Base-by-base conservation (phyloP, 1,284 basidiomycete genomes). In the Papiliotrema terrestris region DNA sequence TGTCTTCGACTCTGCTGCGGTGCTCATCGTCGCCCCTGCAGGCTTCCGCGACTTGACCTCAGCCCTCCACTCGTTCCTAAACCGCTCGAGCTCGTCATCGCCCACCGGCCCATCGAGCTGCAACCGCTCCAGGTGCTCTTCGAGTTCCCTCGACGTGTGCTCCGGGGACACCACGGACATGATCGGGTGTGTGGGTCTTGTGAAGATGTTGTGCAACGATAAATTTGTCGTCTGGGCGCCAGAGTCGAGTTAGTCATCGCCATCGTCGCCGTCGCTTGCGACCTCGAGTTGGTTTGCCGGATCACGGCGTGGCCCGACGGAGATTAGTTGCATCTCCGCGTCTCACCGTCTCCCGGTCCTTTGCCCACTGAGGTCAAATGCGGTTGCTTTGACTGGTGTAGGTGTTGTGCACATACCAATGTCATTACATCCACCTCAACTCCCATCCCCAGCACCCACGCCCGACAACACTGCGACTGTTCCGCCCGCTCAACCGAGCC, bases 51-150 rank as follows among this genome's bases (percentile, higher is more conserved):
- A 29, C 45, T 55, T 65, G 53, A 87, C 82, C 71, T 87, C 90
- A 47, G 80, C 81, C 57, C 81, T 82, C 88, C 88, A 93, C 77
- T 83, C 82, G 55, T 83, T 80, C 69, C 88, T 82, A 73, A 93
- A 89, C 44, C 75, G 73, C 13, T 80, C 83, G 55, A 91, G 82
- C 39, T 56, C 54, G 3, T 76, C 69, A 2, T 83, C 81, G 11
- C 61, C 60, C 19, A 51, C 42, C 6, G 47, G 35, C 20, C n/a
- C 36, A 8, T 44, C 58, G 2, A 46, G 51, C 1, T n/a, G 47
- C 23, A 47, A 25, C 45, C 9, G 15, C 3, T 14, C 19, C 11
- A 45, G 32, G 22, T 38, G 9, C 15, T 55, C 44, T 43, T 45
- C 17, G 45, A 48, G n/a, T 20, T 45, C 48, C 43, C 44, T 50